Evolutionary conservation across 305 asterid genomes (phyloP).

Genomic region (Plantago lanceolata): DNA sequence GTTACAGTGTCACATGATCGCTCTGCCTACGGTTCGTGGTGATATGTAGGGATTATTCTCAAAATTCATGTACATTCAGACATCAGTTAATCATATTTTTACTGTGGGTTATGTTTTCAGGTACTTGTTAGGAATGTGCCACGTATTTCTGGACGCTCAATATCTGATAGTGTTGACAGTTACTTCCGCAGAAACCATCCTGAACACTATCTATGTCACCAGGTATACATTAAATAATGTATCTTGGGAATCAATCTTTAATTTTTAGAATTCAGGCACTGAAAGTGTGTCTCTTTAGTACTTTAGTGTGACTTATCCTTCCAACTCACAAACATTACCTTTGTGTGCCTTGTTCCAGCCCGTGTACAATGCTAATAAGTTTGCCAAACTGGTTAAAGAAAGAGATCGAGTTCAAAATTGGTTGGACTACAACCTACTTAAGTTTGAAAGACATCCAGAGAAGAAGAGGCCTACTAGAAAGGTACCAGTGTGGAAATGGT

Average conservation of each 20-base stretch:
- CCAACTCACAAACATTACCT: slow-evolving; percentile 4
- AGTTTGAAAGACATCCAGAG: slow-evolving; percentile 64
- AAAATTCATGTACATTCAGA: neutral
- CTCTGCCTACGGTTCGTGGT: neutral
- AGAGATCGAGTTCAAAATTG: slow-evolving; percentile 65
- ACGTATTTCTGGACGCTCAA: slow-evolving; percentile 55
- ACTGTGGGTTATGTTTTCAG: slow-evolving; percentile 35
- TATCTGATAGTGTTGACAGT: slow-evolving; percentile 61
- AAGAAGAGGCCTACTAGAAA: slow-evolving; percentile 65
- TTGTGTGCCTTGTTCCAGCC: slow-evolving; percentile 37
- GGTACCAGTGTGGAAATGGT: slow-evolving; percentile 32
- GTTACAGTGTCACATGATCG: neutral
- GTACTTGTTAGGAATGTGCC: slow-evolving; percentile 91
- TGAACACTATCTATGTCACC: slow-evolving; percentile 86
- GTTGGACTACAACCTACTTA: slow-evolving; percentile 81
- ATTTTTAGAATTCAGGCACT: neutral
- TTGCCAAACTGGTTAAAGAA: slow-evolving; percentile 57
- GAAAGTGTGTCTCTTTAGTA: neutral
- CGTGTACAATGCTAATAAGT: slow-evolving; percentile 76
- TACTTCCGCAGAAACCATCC: slow-evolving; percentile 78
- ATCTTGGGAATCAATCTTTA: neutral
- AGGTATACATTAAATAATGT: slow-evolving; percentile 43
- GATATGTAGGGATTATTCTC: neutral
- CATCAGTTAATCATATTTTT: neutral
- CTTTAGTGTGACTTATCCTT: neutral